These are phyloP conservation scores for Cladorrhinum sp. DNA, from an alignment of 2,329 filamentous ascomycete species.

Conservation along the genomic window DNA sequence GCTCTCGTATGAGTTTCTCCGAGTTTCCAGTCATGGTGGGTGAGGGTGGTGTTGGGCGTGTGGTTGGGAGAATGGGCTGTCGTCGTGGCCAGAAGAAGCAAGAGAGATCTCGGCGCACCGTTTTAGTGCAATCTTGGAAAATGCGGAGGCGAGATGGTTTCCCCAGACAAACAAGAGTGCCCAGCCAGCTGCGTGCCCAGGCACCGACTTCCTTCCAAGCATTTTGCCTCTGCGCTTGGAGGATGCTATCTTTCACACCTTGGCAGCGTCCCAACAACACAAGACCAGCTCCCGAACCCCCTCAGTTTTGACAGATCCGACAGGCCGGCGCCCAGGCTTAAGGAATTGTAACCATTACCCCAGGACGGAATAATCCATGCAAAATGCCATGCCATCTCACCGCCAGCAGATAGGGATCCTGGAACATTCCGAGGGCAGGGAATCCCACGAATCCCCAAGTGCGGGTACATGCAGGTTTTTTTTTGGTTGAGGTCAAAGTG, in stretches of 20 bases:
- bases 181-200: too few relatives aligned
- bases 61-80: not conserved
- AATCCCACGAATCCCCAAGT: not conserved
- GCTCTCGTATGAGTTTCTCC: slow-evolving; percentile 16
- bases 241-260: not conserved
- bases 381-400: not conserved
- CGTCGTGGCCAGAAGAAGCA: not conserved
- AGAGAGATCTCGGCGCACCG: not conserved
- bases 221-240: not conserved
- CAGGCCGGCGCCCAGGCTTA: too few relatives aligned
- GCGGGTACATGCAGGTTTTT: not conserved
- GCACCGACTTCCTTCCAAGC: not conserved
- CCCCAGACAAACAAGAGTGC: too few relatives aligned
- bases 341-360: not conserved
- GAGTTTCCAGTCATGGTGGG: slow-evolving; percentile 18
- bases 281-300: not conserved
- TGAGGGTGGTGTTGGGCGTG: not conserved
- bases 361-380: not conserved
- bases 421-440: not conserved
- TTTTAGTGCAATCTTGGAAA: slow-evolving; percentile 14
- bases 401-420: not conserved
- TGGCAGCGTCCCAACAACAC: not conserved
- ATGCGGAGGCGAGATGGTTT: slow-evolving; percentile 8
- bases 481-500: not conserved
- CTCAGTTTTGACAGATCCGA: not conserved